Evolutionary conservation across 179 eudicot species (phyloP), one percentile per base, ranked within the genome.

Genomic region (Silene coronaria): DNA sequence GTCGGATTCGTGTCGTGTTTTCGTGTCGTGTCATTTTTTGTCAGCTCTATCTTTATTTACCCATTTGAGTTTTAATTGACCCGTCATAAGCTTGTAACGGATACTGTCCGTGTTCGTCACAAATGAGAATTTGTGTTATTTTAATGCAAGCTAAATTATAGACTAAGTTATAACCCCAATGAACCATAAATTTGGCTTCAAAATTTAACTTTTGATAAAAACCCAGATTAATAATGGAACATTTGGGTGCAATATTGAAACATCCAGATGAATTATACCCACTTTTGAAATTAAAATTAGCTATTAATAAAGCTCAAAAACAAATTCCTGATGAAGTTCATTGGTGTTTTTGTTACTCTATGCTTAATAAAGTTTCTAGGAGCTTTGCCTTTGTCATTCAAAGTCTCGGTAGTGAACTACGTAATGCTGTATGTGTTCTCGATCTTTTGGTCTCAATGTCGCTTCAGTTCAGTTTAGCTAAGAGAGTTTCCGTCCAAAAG

Each of bases 181-280:
- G 32, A 28, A 28, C 0, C 4, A n/a, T 34, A 71, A 71, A 70
- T 67, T 36, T 2, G 14, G 9, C 24, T 7, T 5, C 10, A 64
- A 66, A 19, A 30, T 67, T 38, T 34, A 70, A 74, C 42, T 67
- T 59, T 67, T 63, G 60, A 28, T 1, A 19, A 42, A 12, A 57
- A n/a, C 28, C 61, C 75, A 62, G 42, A 46, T 45, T 21, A 22
- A 73, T 13, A 59, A 93, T 93, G 97, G 96, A 89, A 70, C 89
- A 82, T 71, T 77, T 93, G 36, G 89, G 90, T 64, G 87, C 87
- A 60, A 89, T 91, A 26, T 59, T 90, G 87, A 88, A 69, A 82
- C 88, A 93, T 85, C 98, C 98, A 32, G 93, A 88, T 77, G 98
- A 93, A 77, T 48, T 93, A 3, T 91, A 86, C 74, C 97, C 98